Evolutionary conservation across 2,329 filamentous ascomycete genomes (phyloP).

Genomic region (Parastagonospora avenae): DNA sequence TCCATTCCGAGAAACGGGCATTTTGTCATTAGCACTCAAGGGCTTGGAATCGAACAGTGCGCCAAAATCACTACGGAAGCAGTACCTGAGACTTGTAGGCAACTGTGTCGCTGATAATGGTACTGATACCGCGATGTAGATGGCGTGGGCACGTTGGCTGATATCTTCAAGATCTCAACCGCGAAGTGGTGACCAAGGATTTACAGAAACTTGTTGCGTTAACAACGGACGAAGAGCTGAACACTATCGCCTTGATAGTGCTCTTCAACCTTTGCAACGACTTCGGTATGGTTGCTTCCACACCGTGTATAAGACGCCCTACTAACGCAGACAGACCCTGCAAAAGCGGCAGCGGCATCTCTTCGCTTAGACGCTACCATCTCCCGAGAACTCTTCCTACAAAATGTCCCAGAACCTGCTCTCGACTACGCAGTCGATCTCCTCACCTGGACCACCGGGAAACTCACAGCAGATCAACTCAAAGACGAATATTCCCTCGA

Average conservation of each 20-base stretch:
- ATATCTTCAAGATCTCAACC: conserved; percentile 38
- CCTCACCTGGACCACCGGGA: conserved; percentile 42
- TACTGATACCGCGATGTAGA: conserved; percentile 8
- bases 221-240: conserved; percentile 28
- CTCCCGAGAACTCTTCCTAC: conserved; percentile 25
- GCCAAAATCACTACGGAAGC: conserved; percentile 31
- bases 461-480: conserved; percentile 41
- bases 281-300: conserved; percentile 33
- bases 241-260: conserved; percentile 44
- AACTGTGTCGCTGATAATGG: conserved; percentile 47
- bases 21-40: conserved; percentile 35
- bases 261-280: conserved; percentile 53
- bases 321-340: conserved; percentile 38
- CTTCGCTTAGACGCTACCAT: conserved; percentile 42
- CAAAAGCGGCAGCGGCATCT: conserved; percentile 39
- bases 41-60: conserved; percentile 26
- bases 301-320: background rate
- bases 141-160: conserved; percentile 8
- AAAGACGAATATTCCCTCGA: conserved; percentile 36
- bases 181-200: conserved; percentile 31
- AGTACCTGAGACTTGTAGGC: conserved; percentile 45
- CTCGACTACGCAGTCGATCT: conserved; percentile 43
- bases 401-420: conserved; percentile 37
- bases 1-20: conserved; percentile 30
- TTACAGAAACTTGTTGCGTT: conserved; percentile 34